Percentiles rank a stretch among this genome's conserved stretches.
Evolutionary conservation across 2,329 filamentous ascomycete species (phyloP).

Genomic region (Aspergillus novofumigatus): DNA sequence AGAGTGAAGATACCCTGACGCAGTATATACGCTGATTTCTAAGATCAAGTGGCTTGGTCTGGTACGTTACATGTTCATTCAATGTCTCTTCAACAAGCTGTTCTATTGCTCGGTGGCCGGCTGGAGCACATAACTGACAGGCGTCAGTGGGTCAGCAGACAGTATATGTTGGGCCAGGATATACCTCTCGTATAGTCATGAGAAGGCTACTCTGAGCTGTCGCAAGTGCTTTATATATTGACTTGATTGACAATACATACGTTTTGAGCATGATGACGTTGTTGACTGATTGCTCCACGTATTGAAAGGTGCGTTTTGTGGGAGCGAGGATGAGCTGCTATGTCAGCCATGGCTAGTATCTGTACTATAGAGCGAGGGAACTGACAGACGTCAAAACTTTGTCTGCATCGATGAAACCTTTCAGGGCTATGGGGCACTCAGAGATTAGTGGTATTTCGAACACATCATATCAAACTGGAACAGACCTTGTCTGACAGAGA

Average conservation of each 20-base stretch:
- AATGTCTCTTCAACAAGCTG: conserved; percentile 65
- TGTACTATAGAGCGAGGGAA: neutral
- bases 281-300: conserved; percentile 78
- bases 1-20: conserved; percentile 57
- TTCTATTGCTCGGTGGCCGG: conserved; percentile 58
- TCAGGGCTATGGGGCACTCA: conserved; percentile 54
- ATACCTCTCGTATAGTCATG: conserved; percentile 59
- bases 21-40: conserved; percentile 89
- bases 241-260: conserved; percentile 65
- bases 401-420: conserved; percentile 73
- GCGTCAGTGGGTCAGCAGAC: conserved; percentile 5
- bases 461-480: neutral
- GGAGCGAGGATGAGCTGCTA: conserved; percentile 71
- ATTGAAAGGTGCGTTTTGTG: conserved; percentile 59
- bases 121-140: conserved; percentile 58
- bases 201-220: conserved; percentile 63
- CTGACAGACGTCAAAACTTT: conserved; percentile 69
- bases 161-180: neutral
- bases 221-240: conserved; percentile 64
- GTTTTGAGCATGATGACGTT: conserved; percentile 82
- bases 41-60: conserved; percentile 74
- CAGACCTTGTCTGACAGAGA: conserved; percentile 64
- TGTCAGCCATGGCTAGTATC: conserved; percentile 10
- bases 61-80: conserved; percentile 76
- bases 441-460: conserved; percentile 4